Base-by-base conservation (phyloP, 352 stramenopile genomes). In the Globisporangium acanthophoron region DNA sequence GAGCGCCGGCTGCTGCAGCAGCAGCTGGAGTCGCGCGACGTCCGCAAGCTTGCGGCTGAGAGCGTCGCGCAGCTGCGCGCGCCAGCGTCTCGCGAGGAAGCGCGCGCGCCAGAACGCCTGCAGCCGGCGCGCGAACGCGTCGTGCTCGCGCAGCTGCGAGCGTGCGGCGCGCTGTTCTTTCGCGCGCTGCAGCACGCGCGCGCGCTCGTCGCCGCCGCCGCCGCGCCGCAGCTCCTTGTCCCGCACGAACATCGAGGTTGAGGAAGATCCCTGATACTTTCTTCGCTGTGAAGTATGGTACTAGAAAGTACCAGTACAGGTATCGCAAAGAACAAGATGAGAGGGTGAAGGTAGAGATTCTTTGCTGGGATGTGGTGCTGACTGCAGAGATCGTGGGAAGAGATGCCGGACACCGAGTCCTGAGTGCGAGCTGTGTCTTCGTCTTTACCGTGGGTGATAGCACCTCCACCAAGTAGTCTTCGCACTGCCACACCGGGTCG, bases 41-140 rank as follows among this genome's bases (percentile, higher is more conserved):
- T 90, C 80, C 3, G 60, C 66, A 46, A 82, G 18, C 59, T 90
- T 90, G 46, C 75, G 64, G 51, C 79, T 67, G 20, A 86, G 70
- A n/a, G 84, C 74, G 12, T 50, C 56, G 20, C 69, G 70, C 5
- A 65, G 39, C 12, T 49, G 29, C 1, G 29, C 54, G 4, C 62
- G 54, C 12, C 66, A 13, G 15, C 54, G 40, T 27, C 56, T 58
- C 37, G 72, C 65, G 27, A 51, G 58, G n/a, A 73, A 27, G n/a
- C 72, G 69, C 0, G 67, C 67, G 33, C 72, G 71, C 16, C 67
- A 39, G 24, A 90, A 81, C n/a, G 66, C 60, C 65, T 86, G 76
- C 33, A 90, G 49, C 37, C 41, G 45, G 18, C 61, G 59, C 18
- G 66, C 72, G 40, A 68, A 65, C 7, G 27, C 37, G 29, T 83